Evolutionary conservation across 192 early-diverging fungal species (phyloP).

Genomic region (Backusella psychrophila): DNA sequence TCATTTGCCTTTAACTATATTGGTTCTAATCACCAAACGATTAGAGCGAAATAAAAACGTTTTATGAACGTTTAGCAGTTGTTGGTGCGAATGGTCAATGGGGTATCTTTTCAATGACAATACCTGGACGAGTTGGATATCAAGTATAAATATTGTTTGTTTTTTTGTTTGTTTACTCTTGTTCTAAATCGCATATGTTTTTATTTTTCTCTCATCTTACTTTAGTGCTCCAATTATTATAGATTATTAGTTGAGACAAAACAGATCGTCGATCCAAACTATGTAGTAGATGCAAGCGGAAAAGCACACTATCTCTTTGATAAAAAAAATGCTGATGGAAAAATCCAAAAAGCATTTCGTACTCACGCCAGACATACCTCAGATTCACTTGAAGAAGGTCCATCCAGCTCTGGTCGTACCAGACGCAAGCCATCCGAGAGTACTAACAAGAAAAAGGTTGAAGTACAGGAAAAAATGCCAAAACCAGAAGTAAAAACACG

Average conservation of each 20-base stretch:
- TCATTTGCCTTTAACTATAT: not conserved
- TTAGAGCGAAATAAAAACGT: constrained; percentile 78
- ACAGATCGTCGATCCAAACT: constrained; percentile 86
- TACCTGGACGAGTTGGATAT: constrained; percentile 93
- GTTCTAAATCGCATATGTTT: not conserved
- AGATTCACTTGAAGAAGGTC: not conserved
- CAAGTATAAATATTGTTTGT: constrained; percentile 49
- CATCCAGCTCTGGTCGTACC: not conserved
- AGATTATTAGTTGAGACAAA: constrained; percentile 81
- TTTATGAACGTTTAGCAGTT: constrained; percentile 75
- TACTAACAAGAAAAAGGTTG: not conserved
- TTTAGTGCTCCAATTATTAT: constrained; percentile 91
- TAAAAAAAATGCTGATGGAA: constrained; percentile 77
- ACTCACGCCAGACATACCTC: constrained; percentile 57
- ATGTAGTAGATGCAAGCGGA: constrained; percentile 83
- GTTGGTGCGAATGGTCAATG: constrained; percentile 92
- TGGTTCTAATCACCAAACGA: not conserved
- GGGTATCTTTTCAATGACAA: constrained; percentile 93
- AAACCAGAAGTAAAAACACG: not conserved
- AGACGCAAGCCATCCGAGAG: not conserved
- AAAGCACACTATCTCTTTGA: constrained; percentile 86
- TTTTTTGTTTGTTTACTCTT: not conserved
- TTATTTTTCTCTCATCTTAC: not conserved
- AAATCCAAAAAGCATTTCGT: constrained; percentile 71
- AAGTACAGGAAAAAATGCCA: not conserved